These are phyloP conservation scores for Drechslera avenae DNA, from an alignment of 2,329 filamentous ascomycete genomes.

Conservation along the genomic window DNA sequence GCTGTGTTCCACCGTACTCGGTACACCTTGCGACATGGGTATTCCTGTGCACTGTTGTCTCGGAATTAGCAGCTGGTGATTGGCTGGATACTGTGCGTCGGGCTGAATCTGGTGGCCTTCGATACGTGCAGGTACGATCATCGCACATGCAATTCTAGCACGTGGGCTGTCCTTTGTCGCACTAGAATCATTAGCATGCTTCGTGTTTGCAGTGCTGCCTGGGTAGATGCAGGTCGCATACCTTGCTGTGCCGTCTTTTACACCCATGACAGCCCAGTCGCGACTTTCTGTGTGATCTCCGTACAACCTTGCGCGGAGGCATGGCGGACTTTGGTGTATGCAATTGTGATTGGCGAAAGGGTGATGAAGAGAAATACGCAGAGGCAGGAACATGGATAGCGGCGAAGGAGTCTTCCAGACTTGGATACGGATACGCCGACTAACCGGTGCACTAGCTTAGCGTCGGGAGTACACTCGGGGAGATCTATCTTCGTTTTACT, in stretches of 20 bases:
- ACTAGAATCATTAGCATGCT: slow-evolving; percentile 12
- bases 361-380: background rate
- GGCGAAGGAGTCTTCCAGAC: background rate
- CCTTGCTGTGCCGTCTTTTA: slow-evolving; percentile 33
- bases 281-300: slow-evolving; percentile 28
- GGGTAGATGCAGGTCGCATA: slow-evolving; percentile 6
- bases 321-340: background rate
- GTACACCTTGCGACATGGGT: slow-evolving; percentile 1
- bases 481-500: too few relatives aligned
- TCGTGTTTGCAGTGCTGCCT: background rate
- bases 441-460: background rate
- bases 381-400: background rate
- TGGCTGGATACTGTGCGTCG: slow-evolving; percentile 1
- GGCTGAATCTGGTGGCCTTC: slow-evolving; percentile 3
- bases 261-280: slow-evolving; percentile 26
- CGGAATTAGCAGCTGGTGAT: background rate
- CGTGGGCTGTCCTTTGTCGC: slow-evolving; percentile 24
- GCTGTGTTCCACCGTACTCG: background rate
- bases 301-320: slow-evolving; percentile 4
- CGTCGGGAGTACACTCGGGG: too few relatives aligned
- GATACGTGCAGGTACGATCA: slow-evolving; percentile 23
- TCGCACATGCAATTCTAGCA: slow-evolving; percentile 23
- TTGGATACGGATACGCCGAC: slow-evolving; percentile 4
- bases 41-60: slow-evolving; percentile 2
- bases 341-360: background rate